phyloP scores from a whole-genome alignment of 163 green algal genomes.

The Chlamydomonas reinhardtii region DNA sequence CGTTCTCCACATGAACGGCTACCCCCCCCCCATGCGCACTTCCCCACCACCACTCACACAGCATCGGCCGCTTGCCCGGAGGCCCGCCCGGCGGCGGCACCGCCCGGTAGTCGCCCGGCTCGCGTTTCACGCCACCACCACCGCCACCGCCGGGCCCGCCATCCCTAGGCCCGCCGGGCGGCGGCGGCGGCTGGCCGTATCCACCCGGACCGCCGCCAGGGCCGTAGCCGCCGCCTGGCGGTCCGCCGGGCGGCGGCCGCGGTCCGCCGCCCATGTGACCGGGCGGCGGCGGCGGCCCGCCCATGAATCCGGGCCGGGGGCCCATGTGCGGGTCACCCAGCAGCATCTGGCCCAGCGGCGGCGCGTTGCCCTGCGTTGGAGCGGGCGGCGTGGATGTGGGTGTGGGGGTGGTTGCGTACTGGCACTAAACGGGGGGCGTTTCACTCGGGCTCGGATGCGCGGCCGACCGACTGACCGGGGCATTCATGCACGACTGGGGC shows the following conservation, averaged over 20 bases:
- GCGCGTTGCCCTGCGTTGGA: slow-evolving; percentile 29
- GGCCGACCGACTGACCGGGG: too few species aligned
- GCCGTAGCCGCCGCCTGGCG: too few species aligned
- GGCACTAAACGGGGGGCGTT: too few species aligned
- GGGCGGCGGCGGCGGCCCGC: background rate
- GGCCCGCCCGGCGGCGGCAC: background rate
- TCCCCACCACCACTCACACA: background rate
- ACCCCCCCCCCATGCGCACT: too few species aligned
- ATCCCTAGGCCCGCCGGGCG: background rate
- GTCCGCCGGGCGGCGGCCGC: too few species aligned
- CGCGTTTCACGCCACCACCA: slow-evolving; percentile 9
- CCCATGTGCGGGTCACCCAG: background rate
- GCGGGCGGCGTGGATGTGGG: too few species aligned
- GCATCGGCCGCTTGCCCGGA: slow-evolving; percentile 19
- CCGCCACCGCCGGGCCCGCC: background rate
- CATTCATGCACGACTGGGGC: too few species aligned
- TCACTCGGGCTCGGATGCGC: too few species aligned
- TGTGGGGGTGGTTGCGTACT: too few species aligned
- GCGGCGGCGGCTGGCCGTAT: slow-evolving; percentile 1
- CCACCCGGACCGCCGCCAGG: too few species aligned
- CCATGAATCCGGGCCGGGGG: background rate
- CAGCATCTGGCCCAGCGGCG: slow-evolving; percentile 30
- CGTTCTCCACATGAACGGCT: too few species aligned
- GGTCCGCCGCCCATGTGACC: slow-evolving; percentile 4
- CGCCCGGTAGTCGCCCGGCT: background rate